These are phyloP conservation scores for Sequoiadendron giganteum DNA, from an alignment of 75 land plant species.

Conservation along the genomic window DNA sequence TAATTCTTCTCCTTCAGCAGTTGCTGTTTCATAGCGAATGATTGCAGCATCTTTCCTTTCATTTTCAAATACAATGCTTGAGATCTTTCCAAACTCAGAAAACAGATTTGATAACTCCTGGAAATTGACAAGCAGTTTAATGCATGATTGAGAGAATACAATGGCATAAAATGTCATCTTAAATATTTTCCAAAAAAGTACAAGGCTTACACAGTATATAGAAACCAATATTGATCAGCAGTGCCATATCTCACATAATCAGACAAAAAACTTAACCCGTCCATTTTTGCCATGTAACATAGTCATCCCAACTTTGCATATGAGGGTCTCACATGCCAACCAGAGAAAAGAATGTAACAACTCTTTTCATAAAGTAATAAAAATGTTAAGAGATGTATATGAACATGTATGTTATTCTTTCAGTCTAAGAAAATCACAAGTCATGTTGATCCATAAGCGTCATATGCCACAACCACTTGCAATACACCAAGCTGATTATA, in stretches of 20 bases:
- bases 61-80: constrained; percentile 30
- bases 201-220: not conserved
- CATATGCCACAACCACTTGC: not conserved
- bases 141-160: not conserved
- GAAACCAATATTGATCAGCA: not conserved
- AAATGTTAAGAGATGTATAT: not conserved
- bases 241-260: not conserved
- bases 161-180: not conserved
- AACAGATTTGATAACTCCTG: constrained; percentile 23
- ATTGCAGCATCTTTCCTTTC: constrained; percentile 27
- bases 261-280: not conserved
- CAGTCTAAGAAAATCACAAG: not conserved
- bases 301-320: not conserved
- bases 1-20: constrained; percentile 13
- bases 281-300: not conserved
- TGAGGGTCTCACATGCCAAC: not conserved
- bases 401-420: not conserved
- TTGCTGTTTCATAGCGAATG: constrained; percentile 21
- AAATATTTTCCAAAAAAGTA: not conserved
- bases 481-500: not conserved
- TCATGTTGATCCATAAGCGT: not conserved
- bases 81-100: constrained; percentile 20
- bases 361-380: not conserved
- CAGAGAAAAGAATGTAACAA: not conserved
- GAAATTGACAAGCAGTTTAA: constrained; percentile 4